These are phyloP conservation scores for Moricandia moricandioides DNA, from an alignment of 345 rosid genomes.

Conservation along the genomic window DNA sequence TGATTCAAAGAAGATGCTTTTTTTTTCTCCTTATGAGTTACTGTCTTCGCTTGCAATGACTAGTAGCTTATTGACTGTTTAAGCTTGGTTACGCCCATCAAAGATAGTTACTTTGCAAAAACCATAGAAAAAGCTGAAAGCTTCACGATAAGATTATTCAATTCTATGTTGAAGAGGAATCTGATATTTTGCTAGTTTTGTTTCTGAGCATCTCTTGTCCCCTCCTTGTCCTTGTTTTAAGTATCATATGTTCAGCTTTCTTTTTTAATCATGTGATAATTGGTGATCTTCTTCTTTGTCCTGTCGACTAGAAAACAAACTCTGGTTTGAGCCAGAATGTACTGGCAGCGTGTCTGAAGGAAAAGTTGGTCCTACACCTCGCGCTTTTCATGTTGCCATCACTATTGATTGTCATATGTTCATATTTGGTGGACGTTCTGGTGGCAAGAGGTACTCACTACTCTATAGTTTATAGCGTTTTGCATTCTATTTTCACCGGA, in stretches of 20 bases:
- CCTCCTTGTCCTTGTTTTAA: not conserved
- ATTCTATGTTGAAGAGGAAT: not conserved
- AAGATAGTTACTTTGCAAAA: not conserved
- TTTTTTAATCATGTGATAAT: not conserved
- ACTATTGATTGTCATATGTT: constrained; percentile 93
- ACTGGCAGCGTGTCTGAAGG: constrained; percentile 82
- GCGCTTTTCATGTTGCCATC: constrained; percentile 94
- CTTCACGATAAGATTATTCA: not conserved
- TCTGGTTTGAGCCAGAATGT: constrained; percentile 94
- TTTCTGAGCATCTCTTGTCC: not conserved
- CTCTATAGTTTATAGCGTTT: not conserved
- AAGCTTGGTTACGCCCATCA: not conserved
- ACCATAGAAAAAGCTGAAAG: not conserved
- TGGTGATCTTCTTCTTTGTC: not conserved
- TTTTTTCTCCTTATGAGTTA: not conserved
- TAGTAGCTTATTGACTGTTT: not conserved
- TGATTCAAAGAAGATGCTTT: not conserved
- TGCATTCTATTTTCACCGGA: not conserved
- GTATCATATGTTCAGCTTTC: not conserved
- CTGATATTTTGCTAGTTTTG: not conserved
- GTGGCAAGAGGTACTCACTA: constrained; percentile 59
- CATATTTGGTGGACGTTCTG: constrained; percentile 91
- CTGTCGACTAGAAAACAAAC: constrained; percentile 58
- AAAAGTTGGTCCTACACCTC: constrained; percentile 75
- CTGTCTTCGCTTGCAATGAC: not conserved